These are phyloP conservation scores for Globisporangium perplexum DNA, from an alignment of 352 stramenopile species.

Conservation along the genomic window DNA sequence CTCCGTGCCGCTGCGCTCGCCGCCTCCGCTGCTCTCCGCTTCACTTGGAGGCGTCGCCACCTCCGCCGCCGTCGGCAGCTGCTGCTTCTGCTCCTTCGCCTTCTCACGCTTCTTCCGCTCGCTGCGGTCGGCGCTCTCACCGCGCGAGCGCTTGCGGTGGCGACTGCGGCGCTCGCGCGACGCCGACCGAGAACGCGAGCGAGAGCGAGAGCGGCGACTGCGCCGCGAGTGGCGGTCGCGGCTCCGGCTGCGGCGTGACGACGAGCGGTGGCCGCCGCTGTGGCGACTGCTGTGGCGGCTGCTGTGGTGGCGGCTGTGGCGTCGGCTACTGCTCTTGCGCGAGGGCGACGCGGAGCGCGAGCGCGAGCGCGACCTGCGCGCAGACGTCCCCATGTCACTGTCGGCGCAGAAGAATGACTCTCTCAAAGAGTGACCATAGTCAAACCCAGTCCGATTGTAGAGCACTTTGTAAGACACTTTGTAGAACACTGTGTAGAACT, in stretches of 20 bases:
- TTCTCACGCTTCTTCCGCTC: background rate
- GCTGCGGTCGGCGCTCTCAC: background rate
- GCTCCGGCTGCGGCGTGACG: constrained; percentile 13
- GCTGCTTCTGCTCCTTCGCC: background rate
- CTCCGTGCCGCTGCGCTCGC: background rate
- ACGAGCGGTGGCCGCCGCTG: background rate
- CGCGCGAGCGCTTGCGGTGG: constrained; percentile 14
- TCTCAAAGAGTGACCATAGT: too few relatives aligned
- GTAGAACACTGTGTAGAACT: too few relatives aligned
- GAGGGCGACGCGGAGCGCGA: constrained; percentile 22
- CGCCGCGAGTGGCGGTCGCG: constrained; percentile 9
- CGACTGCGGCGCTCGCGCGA: constrained; percentile 18
- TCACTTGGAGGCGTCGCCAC: too few relatives aligned
- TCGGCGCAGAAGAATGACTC: too few relatives aligned
- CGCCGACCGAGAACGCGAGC: constrained; percentile 12
- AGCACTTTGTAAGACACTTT: too few relatives aligned
- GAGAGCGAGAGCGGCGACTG: constrained; percentile 2
- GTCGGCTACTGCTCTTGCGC: constrained; percentile 1
- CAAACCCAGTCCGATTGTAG: too few relatives aligned
- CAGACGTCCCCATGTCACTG: too few relatives aligned
- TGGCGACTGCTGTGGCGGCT: background rate
- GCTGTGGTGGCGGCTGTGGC: constrained; percentile 3
- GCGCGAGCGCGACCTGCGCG: constrained; percentile 4
- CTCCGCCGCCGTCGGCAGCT: background rate
- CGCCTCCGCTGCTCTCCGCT: background rate